A percentile compares a stretch with the other conserved stretches of the same genome.
These are phyloP conservation scores for Lepidopterella palustris DNA, from an alignment of 495 filamentous ascomycete genomes.

Conservation along the genomic window DNA sequence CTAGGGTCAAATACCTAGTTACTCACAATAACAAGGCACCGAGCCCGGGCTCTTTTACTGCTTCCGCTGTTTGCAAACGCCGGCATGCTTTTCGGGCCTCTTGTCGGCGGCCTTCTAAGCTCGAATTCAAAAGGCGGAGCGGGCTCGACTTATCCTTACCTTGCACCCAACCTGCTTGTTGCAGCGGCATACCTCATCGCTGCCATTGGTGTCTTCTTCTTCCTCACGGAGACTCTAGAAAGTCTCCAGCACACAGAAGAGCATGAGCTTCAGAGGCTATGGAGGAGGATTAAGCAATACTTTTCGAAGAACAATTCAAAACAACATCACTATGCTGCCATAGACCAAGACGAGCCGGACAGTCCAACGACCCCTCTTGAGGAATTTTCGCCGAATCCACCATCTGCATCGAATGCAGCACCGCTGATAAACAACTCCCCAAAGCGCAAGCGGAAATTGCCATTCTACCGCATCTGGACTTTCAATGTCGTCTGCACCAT, in stretches of 20 bases:
- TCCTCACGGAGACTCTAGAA: conserved; percentile 7
- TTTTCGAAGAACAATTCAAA: not conserved
- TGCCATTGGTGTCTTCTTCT: not conserved
- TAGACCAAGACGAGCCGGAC: not conserved
- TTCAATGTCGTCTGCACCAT: conserved; percentile 13
- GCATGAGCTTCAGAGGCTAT: not conserved
- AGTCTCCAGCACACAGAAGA: not conserved
- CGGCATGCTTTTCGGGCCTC: conserved; percentile 8
- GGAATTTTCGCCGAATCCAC: not conserved
- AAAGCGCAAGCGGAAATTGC: not conserved
- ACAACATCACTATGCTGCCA: not conserved
- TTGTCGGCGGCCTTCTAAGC: conserved; percentile 9
- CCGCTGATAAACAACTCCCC: not conserved
- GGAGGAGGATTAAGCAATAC: not conserved
- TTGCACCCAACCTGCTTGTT: conserved; percentile 4
- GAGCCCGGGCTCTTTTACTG: conserved; percentile 5
- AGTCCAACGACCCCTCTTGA: not conserved
- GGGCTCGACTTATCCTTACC: conserved; percentile 1
- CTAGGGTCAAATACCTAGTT: not conserved
- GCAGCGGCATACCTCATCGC: not conserved
- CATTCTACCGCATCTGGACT: conserved; percentile 14
- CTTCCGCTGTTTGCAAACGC: conserved; percentile 11
- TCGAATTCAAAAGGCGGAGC: not conserved
- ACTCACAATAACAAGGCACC: conserved; percentile 4
- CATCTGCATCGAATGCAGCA: not conserved